Evolutionary conservation across 305 asterid species (phyloP), one percentile per base, ranked within the genome.

Genomic region (Fraxinus ornus): DNA sequence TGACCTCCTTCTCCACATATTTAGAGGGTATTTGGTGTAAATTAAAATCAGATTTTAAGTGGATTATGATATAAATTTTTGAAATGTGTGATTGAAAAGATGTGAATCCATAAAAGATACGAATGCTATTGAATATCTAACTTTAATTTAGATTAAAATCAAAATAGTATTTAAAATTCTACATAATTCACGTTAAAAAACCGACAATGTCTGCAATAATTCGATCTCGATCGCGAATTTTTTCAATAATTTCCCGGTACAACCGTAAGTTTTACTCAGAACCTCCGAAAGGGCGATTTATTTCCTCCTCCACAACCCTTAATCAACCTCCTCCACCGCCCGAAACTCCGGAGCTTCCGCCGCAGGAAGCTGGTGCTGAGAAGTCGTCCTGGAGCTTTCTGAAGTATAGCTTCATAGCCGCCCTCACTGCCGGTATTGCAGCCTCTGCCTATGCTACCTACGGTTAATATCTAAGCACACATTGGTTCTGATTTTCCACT

Each of bases 371-470:
- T 30, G 93, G 85, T 81, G 82, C 86, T 8, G 89, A 76, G 74
- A 92, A 89, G 80, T 90, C 74, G 32, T 86, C 95, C 1, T 87
- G 95, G 98, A 80, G 91, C 19, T 89, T 93, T 76, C 88, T 93
- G 0, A 94, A 89, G 88, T 93, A 87, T 75, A 89, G 90, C 5
- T 72, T 91, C 32, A 39, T 87, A 57, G 90, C 93, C 30, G 89
- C 93, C 2, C 36, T 93, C 71, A 90, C 94, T 3, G 96, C 94
- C 19, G 92, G 92, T 84, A 86, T 82, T 76, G 96, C 92, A n/a
- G 81, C 96, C 41, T 90, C 94, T 78, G 94, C 93, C 81, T 92
- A 93, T 84, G 98, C 97, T 66, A 82, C 97, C 28, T 92, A 91
- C 19, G 98, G 98, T 95, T 83, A 22, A 91, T 85, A 35, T 41